Percentiles rank a stretch among this genome's conserved stretches.
Evolutionary conservation across 495 filamentous ascomycete species (phyloP).

Genomic region (Rusavskia elegans): DNA sequence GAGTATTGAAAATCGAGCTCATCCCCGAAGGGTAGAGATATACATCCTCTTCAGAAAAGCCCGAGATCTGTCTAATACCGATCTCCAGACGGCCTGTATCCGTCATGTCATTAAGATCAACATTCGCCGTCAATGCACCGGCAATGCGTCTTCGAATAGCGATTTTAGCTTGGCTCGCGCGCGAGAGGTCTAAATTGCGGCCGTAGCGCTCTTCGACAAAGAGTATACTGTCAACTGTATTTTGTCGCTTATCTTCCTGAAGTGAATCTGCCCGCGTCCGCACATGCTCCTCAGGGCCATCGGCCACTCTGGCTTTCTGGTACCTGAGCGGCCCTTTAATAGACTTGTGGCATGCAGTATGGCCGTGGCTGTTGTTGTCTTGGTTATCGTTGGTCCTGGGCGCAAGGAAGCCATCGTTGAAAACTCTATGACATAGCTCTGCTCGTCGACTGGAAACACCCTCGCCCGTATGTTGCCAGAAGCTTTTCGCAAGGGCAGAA

Average conservation of each 20-base stretch:
- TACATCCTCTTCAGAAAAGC: conserved; percentile 75
- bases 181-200: conserved; percentile 64
- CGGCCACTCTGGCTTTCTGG: conserved; percentile 26
- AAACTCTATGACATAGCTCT: conserved; percentile 66
- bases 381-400: conserved; percentile 10
- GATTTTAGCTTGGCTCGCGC: conserved; percentile 66
- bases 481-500: conserved; percentile 61
- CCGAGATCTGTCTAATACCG: conserved; percentile 30
- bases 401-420: conserved; percentile 50
- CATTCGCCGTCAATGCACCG: conserved; percentile 60
- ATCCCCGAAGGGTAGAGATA: conserved; percentile 82
- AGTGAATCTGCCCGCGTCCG: background rate
- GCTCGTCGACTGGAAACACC: conserved; percentile 83
- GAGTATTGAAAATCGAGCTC: conserved; percentile 84
- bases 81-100: conserved; percentile 18
- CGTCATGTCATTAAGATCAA: conserved; percentile 50
- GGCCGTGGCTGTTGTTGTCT: background rate
- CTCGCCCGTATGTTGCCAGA: conserved; percentile 96
- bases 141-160: conserved; percentile 81
- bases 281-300: background rate
- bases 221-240: conserved; percentile 40
- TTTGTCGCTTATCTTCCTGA: background rate
- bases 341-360: conserved; percentile 1
- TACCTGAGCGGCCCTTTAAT: conserved; percentile 56
- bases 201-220: conserved; percentile 95